Conservation (phyloP, 305 asterid genomes). For the Striga hermonthica region DNA sequence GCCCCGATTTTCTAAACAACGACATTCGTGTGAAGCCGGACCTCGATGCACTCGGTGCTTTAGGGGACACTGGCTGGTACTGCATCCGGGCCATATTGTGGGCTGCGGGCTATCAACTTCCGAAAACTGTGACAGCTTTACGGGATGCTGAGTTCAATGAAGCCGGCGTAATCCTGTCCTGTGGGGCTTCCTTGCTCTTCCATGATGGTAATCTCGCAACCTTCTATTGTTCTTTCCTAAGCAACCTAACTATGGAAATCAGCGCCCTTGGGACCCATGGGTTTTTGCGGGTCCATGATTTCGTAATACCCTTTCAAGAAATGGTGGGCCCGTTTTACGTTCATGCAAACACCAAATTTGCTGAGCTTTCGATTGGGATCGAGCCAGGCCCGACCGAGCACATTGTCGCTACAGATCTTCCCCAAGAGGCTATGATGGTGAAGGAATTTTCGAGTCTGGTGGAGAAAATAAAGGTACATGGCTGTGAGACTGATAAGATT, state of each 20-base stretch:
- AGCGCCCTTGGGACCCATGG: conserved; percentile 57
- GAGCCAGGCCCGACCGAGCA: conserved; percentile 44
- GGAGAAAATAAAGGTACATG: conserved; percentile 31
- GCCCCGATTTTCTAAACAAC: conserved; percentile 34
- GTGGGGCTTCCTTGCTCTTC: conserved; percentile 42
- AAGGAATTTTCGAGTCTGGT: conserved; percentile 57
- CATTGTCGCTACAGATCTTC: conserved; percentile 46
- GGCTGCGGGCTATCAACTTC: conserved; percentile 40
- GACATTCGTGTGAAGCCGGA: conserved; percentile 46
- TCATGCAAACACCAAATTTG: conserved; percentile 32
- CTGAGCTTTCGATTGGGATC: conserved; percentile 33
- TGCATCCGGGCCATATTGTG: conserved; percentile 46
- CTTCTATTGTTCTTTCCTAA: conserved; percentile 58
- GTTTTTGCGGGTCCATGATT: conserved; percentile 51
- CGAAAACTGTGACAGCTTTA: conserved; percentile 37
- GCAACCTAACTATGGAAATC: conserved; percentile 49
- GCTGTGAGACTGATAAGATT: conserved; percentile 44
- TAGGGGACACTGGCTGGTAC: conserved; percentile 50
- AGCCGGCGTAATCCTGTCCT: conserved; percentile 38
- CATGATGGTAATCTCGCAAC: conserved; percentile 38
- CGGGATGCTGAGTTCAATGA: conserved; percentile 35
- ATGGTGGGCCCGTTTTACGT: conserved; percentile 38
- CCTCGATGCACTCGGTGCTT: conserved; percentile 44
- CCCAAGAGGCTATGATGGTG: conserved; percentile 73
- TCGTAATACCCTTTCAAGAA: conserved; percentile 51